These are phyloP conservation scores for Gossypium lobatum DNA, from an alignment of 441 rosid species.

Conservation along the genomic window DNA sequence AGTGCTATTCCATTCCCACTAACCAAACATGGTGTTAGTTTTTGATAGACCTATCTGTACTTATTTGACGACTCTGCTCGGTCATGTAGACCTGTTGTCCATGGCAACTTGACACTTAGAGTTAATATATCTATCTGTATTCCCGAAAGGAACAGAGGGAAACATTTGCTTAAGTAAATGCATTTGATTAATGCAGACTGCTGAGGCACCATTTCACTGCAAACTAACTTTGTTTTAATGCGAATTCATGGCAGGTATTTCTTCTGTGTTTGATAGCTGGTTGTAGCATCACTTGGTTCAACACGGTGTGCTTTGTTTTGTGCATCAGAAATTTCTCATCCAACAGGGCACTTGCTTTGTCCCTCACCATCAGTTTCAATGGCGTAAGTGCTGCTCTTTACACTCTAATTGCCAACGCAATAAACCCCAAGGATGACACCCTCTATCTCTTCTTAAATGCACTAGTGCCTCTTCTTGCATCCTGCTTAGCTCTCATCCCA, in stretches of 20 bases:
- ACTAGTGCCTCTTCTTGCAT: slow-evolving; percentile 44
- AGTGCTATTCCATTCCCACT: no score
- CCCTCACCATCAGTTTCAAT: slow-evolving; percentile 71
- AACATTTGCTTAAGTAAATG: background rate
- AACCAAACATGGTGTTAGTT: no score
- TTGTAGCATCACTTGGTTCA: slow-evolving; percentile 88
- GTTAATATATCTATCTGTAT: background rate
- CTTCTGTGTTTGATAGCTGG: slow-evolving; percentile 60
- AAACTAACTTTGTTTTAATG: background rate
- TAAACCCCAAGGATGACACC: slow-evolving; percentile 33
- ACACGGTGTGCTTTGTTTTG: slow-evolving; percentile 67
- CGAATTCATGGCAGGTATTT: slow-evolving; percentile 43
- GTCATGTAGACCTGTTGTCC: background rate
- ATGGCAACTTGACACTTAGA: background rate
- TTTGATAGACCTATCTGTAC: background rate
- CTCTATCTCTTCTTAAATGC: slow-evolving; percentile 65
- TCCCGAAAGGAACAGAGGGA: background rate
- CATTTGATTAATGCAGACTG: background rate
- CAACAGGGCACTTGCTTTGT: slow-evolving; percentile 56
- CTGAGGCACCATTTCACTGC: background rate
- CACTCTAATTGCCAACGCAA: slow-evolving; percentile 55
- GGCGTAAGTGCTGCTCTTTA: slow-evolving; percentile 73
- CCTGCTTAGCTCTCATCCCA: slow-evolving; percentile 47
- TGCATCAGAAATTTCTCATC: slow-evolving; percentile 64
- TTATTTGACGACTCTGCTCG: background rate